phyloP scores from a whole-genome alignment of 306 rosid genomes.

The Cicer chorassanicum region DNA sequence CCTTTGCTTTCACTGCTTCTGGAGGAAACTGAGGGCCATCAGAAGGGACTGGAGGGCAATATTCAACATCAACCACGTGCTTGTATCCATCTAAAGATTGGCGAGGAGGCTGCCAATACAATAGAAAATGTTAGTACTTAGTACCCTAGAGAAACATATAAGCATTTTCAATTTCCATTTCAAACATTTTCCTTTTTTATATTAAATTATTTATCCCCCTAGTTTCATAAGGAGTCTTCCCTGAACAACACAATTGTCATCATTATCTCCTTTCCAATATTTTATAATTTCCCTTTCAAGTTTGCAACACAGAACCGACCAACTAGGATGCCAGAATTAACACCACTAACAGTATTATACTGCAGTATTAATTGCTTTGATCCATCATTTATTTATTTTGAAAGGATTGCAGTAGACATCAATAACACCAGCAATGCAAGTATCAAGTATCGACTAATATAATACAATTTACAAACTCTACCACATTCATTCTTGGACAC shows the following conservation, averaged over 20 bases:
- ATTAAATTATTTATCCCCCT: not conserved
- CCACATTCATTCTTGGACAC: constrained; percentile 1
- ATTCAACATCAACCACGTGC: constrained; percentile 89
- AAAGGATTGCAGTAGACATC: not conserved
- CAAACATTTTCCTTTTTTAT: constrained; percentile 15
- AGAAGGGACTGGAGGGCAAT: constrained; percentile 74
- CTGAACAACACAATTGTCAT: not conserved
- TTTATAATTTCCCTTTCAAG: not conserved
- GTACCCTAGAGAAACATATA: constrained; percentile 2
- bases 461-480: not conserved
- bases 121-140: constrained; percentile 43
- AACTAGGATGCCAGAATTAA: constrained; percentile 12
- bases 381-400: constrained; percentile 15
- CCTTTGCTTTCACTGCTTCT: constrained; percentile 84
- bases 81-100: constrained; percentile 87
- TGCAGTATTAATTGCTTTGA: not conserved
- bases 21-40: constrained; percentile 81
- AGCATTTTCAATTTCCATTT: constrained; percentile 16
- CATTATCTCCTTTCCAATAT: not conserved
- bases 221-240: constrained; percentile 24
- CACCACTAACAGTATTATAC: not conserved
- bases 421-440: constrained; percentile 1
- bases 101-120: constrained; percentile 71
- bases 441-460: constrained; percentile 1
- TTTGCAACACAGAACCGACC: not conserved